Conservation (phyloP, 2,329 filamentous ascomycete species). For the Dactylellina cionopaga region DNA sequence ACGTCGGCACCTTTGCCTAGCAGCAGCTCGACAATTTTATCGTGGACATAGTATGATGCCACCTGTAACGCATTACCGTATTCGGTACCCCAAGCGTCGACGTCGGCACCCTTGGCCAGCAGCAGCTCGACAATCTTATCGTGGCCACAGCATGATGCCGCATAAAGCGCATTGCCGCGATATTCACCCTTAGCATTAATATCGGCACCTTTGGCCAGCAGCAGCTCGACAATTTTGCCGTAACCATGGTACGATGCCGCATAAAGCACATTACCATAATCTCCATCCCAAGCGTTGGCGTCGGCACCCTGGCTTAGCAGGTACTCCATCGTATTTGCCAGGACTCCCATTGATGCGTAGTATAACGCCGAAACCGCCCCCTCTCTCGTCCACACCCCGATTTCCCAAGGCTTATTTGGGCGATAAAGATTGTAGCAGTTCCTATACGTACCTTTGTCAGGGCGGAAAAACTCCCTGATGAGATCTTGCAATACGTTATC, state of each 20-base stretch:
- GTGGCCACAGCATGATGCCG: too few species aligned
- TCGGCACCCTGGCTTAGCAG: not conserved
- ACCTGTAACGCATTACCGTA: too few species aligned
- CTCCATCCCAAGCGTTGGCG: not conserved
- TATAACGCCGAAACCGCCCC: slow-evolving; percentile 1
- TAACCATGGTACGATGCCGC: not conserved
- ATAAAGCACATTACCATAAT: not conserved
- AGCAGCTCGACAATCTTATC: too few species aligned
- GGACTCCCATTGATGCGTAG: slow-evolving; percentile 11
- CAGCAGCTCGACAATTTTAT: too few species aligned
- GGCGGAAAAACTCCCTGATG: not conserved
- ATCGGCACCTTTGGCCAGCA: not conserved
- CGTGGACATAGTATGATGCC: too few species aligned
- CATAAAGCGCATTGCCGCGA: too few species aligned
- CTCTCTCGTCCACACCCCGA: not conserved
- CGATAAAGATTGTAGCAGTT: slow-evolving; percentile 8
- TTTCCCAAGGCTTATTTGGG: not conserved
- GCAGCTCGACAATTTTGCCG: not conserved
- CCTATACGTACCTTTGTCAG: not conserved
- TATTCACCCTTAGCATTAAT: too few species aligned
- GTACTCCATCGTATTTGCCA: not conserved
- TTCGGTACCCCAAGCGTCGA: too few species aligned
- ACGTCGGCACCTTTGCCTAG: too few species aligned
- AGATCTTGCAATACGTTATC: slow-evolving; percentile 2
- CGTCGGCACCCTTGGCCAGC: too few species aligned